A percentile compares a stretch with the other conserved stretches of the same genome.
phyloP scores from a whole-genome alignment of 768 basidiomycete genomes.

The Lactarius psammicola region DNA sequence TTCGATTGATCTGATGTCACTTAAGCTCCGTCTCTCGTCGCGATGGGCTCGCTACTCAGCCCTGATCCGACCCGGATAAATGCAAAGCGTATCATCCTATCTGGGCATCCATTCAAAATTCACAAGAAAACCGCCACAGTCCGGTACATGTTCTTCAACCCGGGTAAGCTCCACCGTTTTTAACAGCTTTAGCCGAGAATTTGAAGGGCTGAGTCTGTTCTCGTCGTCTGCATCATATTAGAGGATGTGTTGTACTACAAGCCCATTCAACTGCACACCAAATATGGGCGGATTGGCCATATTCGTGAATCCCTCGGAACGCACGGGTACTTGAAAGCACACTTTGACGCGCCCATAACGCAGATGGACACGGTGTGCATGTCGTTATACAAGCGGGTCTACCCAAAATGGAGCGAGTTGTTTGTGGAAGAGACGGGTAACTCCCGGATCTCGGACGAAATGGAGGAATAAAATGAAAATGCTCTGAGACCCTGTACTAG shows the following conservation, averaged over 20 bases:
- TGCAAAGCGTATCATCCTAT: conserved; percentile 91
- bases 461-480: conserved; percentile 29
- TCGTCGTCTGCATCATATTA: conserved; percentile 32
- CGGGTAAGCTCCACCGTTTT: conserved; percentile 47
- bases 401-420: conserved; percentile 76
- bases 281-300: conserved; percentile 86
- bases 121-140: conserved; percentile 97
- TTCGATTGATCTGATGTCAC: conserved; percentile 15
- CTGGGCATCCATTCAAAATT: conserved; percentile 95
- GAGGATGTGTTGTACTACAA: conserved; percentile 92
- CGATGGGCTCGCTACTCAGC: conserved; percentile 82
- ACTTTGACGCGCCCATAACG: conserved; percentile 88
- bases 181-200: conserved; percentile 15
- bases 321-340: conserved; percentile 95
- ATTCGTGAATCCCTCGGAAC: conserved; percentile 91
- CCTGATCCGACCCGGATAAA: conserved; percentile 90
- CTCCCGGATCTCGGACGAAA: conserved; percentile 26
- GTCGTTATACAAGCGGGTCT: conserved; percentile 93
- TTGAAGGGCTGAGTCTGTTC: not conserved
- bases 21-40: conserved; percentile 79
- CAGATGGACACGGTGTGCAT: conserved; percentile 98
- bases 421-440: conserved; percentile 39
- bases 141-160: conserved; percentile 97
- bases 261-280: conserved; percentile 90
- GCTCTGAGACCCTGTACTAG: not conserved